Conservation (phyloP, 257 asterid genomes). For the Nicotiana obtusifolia region DNA sequence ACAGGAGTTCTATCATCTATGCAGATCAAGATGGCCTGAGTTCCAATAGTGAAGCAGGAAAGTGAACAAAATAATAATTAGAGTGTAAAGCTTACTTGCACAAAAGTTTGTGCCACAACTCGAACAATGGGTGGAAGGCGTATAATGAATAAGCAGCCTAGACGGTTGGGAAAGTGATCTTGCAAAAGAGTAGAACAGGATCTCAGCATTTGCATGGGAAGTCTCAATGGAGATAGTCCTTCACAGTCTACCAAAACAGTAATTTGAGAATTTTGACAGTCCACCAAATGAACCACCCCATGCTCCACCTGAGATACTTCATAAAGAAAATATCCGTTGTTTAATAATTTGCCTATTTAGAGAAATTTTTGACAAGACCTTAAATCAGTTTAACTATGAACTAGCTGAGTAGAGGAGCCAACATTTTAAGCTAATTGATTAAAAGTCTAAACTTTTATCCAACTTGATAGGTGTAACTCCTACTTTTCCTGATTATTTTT, state of each 20-base stretch:
- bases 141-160: conserved; percentile 68
- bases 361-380: not conserved
- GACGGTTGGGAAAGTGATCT: conserved; percentile 83
- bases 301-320: conserved; percentile 97
- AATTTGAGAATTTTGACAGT: conserved; percentile 54
- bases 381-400: not conserved
- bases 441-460: not conserved
- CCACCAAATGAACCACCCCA: conserved; percentile 65
- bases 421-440: not conserved
- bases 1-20: not conserved
- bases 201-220: conserved; percentile 82
- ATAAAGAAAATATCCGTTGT: conserved; percentile 26
- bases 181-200: conserved; percentile 73
- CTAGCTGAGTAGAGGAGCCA: not conserved
- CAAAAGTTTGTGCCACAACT: conserved; percentile 71
- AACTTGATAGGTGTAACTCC: not conserved
- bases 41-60: not conserved
- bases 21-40: not conserved
- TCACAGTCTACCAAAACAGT: conserved; percentile 86
- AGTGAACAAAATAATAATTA: not conserved
- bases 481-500: not conserved
- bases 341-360: conserved; percentile 12
- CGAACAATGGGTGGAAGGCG: conserved; percentile 90
- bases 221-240: conserved; percentile 54
- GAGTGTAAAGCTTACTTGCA: conserved; percentile 47